phyloP scores from a whole-genome alignment of 208 protist species.

The Phytomonas serpens region DNA sequence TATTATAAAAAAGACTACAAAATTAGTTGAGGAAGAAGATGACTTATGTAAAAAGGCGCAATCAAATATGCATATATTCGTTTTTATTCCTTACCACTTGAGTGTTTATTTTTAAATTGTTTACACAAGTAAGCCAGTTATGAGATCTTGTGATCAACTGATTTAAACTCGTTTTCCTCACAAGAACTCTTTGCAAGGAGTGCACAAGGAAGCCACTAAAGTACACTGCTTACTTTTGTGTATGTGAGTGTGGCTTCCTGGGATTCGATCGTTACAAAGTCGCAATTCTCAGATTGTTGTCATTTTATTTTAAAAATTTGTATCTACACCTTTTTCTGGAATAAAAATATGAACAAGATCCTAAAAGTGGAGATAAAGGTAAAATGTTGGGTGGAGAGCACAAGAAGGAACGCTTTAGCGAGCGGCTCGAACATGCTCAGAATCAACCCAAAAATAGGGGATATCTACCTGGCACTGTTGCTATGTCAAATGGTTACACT shows the following conservation, averaged over 20 bases:
- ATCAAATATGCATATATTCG: conserved; percentile 10
- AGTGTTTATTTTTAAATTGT: not conserved
- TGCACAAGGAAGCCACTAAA: not conserved
- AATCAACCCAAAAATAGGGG: conserved; percentile 86
- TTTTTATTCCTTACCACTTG: not conserved
- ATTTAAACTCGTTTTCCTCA: not conserved
- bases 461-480: conserved; percentile 75
- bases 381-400: conserved; percentile 85
- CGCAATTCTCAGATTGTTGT: not conserved
- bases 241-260: not conserved
- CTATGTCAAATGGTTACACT: conserved; percentile 66
- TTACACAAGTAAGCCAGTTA: not conserved
- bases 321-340: not conserved
- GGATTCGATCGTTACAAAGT: not conserved
- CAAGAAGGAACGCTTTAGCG: conserved; percentile 85
- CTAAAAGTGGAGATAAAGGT: not conserved
- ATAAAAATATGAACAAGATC: not conserved
- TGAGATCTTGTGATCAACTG: not conserved
- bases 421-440: conserved; percentile 52
- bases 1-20: conserved; percentile 1
- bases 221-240: not conserved
- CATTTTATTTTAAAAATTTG: conserved; percentile 10
- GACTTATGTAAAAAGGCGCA: conserved; percentile 10
- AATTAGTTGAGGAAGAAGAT: not conserved
- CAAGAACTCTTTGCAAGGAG: not conserved